Base-by-base conservation (phyloP, 306 rosid species). In the Rosa rugosa region DNA sequence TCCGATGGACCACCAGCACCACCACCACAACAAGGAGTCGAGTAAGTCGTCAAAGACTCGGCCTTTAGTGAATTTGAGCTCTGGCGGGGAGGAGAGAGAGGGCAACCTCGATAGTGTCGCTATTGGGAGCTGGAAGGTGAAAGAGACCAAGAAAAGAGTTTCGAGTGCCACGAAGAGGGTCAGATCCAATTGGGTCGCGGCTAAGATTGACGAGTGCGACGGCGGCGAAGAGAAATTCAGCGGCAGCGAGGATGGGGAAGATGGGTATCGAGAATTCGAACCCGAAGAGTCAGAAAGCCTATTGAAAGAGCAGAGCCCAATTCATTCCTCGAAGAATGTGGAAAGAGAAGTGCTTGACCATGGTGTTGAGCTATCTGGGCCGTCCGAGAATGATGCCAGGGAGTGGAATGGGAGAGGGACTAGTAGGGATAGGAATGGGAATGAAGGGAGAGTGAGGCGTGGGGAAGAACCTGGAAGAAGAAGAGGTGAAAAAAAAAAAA, bases 71-170 rank as follows among this genome's bases (percentile, higher is more conserved):
- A 90, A 90, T 81, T 83, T 95, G 84, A 88, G 83, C 82, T 87
- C 97, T 8, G 77, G 64, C 18, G 87, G 75, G 22, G 96, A 91
- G 7, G 91, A 86, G 4, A 79, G 86, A 56, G 97, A 95, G 38
- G 85, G 83, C 23, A 91, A 91, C 86, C 80, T 91, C 42, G 99
- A 95, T 11, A 74, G 83, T 41, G 87, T 88, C 51, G 90, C 97
- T 56, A 90, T 93, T 85, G 97, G 97, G 8, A 89, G 97, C 87
- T 91, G 99, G 99, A 95, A 86, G 81, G 84, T 89, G 27, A 91
- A 84, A 66, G 98, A 92, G 12, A 81, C 96, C n/a, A 95, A 93
- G 76, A 91, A 89, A 79, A 84, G 98, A 77, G 97, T 89, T 72
- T 73, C 90, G 4, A 34, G 75, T 3, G 87, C 86, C 56, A 84